Percentiles rank a stretch among this genome's conserved stretches.
These are phyloP conservation scores for Tympanopsis confertula DNA, from an alignment of 2,329 filamentous ascomycete genomes.

Conservation along the genomic window DNA sequence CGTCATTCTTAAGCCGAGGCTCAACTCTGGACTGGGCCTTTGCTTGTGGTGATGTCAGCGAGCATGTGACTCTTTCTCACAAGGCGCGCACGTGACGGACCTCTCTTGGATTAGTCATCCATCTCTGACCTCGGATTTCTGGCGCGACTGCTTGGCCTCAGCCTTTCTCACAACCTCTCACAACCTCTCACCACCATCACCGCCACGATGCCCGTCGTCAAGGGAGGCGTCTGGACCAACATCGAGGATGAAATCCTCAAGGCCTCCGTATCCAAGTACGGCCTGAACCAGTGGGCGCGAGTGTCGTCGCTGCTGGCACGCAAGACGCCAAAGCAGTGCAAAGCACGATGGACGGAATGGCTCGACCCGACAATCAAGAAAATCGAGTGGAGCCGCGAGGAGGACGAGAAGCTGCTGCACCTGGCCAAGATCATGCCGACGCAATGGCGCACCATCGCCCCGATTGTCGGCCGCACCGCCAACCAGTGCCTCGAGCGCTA, in stretches of 20 bases:
- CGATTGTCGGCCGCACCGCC: constrained; percentile 88
- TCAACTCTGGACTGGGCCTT: no score
- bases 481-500: constrained; percentile 96
- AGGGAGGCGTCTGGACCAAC: constrained; percentile 66
- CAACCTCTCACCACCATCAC: no score
- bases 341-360: constrained; percentile 97
- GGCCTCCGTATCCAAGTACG: constrained; percentile 87
- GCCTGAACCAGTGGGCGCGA: constrained; percentile 94
- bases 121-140: no score
- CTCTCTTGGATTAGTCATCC: no score
- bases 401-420: constrained; percentile 93
- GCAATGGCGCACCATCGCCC: constrained; percentile 97
- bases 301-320: constrained; percentile 92
- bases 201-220: constrained; percentile 56
- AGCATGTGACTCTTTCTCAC: no score
- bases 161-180: no score
- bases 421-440: constrained; percentile 97
- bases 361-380: constrained; percentile 95
- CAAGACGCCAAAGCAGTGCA: constrained; percentile 98
- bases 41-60: no score
- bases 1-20: no score
- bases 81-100: no score
- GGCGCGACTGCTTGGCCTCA: no score
- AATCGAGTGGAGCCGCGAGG: constrained; percentile 97
- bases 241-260: constrained; percentile 95